Conservation (phyloP, 495 filamentous ascomycete genomes). For the Hyaloscypha bicolor region DNA sequence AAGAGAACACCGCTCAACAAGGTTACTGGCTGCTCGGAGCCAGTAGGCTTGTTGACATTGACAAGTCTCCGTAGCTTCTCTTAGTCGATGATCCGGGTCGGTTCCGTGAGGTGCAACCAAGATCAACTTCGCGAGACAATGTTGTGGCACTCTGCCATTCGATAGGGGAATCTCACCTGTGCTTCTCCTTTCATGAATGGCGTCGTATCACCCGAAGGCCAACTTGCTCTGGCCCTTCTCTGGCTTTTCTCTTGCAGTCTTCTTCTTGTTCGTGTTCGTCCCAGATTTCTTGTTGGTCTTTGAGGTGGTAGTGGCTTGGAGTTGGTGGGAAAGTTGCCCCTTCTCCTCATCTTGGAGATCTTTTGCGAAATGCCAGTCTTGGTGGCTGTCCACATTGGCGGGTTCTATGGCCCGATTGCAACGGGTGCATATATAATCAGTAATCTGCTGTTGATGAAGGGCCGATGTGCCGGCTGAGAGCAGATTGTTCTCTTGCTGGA, state of each 20-base stretch:
- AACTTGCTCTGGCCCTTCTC: slow-evolving; percentile 80
- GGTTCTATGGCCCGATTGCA: slow-evolving; percentile 62
- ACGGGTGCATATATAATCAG: slow-evolving; percentile 55
- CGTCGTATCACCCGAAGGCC: slow-evolving; percentile 60
- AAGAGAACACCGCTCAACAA: slow-evolving; percentile 13
- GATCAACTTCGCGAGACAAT: slow-evolving; percentile 9
- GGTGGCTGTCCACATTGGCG: slow-evolving; percentile 69
- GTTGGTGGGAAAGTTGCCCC: slow-evolving; percentile 27
- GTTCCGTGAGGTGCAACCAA: slow-evolving; percentile 7
- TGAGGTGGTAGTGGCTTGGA: slow-evolving; percentile 7
- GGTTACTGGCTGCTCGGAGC: slow-evolving; percentile 3
- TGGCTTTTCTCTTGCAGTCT: slow-evolving; percentile 44
- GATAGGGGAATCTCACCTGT: slow-evolving; percentile 18
- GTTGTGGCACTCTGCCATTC: slow-evolving; percentile 27
- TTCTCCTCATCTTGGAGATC: slow-evolving; percentile 69
- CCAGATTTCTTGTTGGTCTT: slow-evolving; percentile 36
- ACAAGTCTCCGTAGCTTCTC: slow-evolving; percentile 14
- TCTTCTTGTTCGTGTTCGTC: slow-evolving; percentile 30
- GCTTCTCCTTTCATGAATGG: neutral
- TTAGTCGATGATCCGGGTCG: slow-evolving; percentile 25
- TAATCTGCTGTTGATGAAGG: slow-evolving; percentile 43
- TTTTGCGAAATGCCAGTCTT: slow-evolving; percentile 96
- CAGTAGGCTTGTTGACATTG: slow-evolving; percentile 3
- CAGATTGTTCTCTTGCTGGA: slow-evolving; percentile 1
- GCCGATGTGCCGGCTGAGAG: slow-evolving; percentile 18